Conservation (phyloP, 805 yeast genomes). For the Suhomyces prunicola region DNA sequence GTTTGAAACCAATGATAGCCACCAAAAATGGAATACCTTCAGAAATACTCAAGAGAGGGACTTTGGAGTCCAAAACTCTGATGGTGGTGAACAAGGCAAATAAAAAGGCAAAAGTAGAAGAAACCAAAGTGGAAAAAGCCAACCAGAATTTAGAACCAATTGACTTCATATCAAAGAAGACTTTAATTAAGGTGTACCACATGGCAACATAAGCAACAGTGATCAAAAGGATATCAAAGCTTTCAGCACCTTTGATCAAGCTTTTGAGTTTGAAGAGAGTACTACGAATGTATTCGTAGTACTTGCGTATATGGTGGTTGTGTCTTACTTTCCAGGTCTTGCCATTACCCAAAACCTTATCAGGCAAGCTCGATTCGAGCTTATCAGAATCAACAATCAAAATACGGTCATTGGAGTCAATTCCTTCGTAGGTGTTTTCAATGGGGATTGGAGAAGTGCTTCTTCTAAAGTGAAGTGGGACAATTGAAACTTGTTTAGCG, state of each 20-base stretch:
- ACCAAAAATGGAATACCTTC: slow-evolving; percentile 95
- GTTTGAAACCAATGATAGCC: slow-evolving; percentile 87
- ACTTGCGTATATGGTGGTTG: slow-evolving; percentile 52
- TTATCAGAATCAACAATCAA: slow-evolving; percentile 33
- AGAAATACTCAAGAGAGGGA: slow-evolving; percentile 70
- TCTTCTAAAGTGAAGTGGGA: slow-evolving; percentile 58
- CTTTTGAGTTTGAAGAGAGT: slow-evolving; percentile 39
- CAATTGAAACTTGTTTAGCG: slow-evolving; percentile 47
- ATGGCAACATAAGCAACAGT: slow-evolving; percentile 81
- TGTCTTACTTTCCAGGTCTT: slow-evolving; percentile 61
- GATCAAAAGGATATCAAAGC: slow-evolving; percentile 78
- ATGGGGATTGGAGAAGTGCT: slow-evolving; percentile 38
- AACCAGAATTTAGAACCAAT: slow-evolving; percentile 88
- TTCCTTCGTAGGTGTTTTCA: slow-evolving; percentile 36
- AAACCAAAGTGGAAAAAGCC: slow-evolving; percentile 70
- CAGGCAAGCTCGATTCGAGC: slow-evolving; percentile 22
- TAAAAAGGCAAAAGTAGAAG: slow-evolving; percentile 80
- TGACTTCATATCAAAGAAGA: slow-evolving; percentile 71
- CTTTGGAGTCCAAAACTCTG: slow-evolving; percentile 52
- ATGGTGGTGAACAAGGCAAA: slow-evolving; percentile 67
- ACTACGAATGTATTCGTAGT: slow-evolving; percentile 49
- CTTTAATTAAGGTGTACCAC: slow-evolving; percentile 75
- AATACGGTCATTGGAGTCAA: slow-evolving; percentile 42
- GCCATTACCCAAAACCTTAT: slow-evolving; percentile 36
- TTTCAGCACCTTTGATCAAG: slow-evolving; percentile 69